These are phyloP conservation scores for Vitis hybrid DNA, from an alignment of 177 flowering plant genomes.

Conservation along the genomic window DNA sequence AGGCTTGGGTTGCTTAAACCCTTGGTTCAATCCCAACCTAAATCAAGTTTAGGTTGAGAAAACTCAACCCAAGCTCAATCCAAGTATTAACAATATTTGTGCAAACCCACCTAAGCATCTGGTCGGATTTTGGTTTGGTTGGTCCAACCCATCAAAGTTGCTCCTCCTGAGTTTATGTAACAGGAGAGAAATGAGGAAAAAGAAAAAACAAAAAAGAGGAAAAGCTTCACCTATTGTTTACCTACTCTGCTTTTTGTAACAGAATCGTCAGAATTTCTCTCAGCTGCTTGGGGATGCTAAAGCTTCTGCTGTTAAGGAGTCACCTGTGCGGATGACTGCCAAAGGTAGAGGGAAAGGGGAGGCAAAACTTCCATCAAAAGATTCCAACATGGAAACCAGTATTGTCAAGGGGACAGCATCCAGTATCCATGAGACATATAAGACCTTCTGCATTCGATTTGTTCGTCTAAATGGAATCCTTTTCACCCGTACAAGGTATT, in stretches of 20 bases:
- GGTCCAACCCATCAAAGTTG: too few species aligned
- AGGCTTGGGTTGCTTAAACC: too few species aligned
- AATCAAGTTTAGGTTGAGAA: too few species aligned
- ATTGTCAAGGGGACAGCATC: slow-evolving; percentile 34
- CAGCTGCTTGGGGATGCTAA: slow-evolving; percentile 55
- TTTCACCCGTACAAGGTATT: slow-evolving; percentile 89
- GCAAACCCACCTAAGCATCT: too few species aligned
- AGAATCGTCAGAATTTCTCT: slow-evolving; percentile 82
- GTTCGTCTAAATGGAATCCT: slow-evolving; percentile 90
- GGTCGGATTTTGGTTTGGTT: too few species aligned
- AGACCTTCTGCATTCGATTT: slow-evolving; percentile 68
- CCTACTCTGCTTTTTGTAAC: slow-evolving; percentile 15
- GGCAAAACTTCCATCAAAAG: slow-evolving; percentile 37
- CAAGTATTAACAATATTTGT: too few species aligned
- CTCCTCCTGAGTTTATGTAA: too few species aligned
- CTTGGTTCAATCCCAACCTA: too few species aligned
- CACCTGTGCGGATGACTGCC: slow-evolving; percentile 29
- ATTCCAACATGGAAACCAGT: slow-evolving; percentile 32
- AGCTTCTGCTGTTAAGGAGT: slow-evolving; percentile 38
- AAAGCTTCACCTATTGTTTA: too few species aligned
- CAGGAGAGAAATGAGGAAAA: too few species aligned
- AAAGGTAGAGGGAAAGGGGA: slow-evolving; percentile 74
- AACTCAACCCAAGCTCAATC: too few species aligned
- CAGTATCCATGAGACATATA: slow-evolving; percentile 36
- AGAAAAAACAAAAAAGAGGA: too few species aligned